Percentiles rank a stretch among this genome's conserved stretches.
Conservation (phyloP, 23 red algal genomes). For the Gracilaria domingensis region DNA sequence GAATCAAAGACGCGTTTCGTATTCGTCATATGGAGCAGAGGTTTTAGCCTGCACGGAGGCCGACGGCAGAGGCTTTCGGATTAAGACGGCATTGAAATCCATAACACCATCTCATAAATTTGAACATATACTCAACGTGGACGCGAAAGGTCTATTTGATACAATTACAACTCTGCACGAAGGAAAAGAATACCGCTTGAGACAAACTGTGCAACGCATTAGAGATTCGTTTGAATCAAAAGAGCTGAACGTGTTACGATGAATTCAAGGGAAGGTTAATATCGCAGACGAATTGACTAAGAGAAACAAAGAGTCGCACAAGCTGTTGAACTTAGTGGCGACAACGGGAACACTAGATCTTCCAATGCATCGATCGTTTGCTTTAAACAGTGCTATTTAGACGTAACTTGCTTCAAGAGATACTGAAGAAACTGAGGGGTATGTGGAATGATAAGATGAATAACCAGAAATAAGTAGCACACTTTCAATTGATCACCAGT, state of each 20-base stretch:
- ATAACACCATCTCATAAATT: background rate
- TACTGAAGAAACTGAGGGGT: too few relatives aligned
- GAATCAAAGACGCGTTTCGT: background rate
- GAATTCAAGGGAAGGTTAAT: conserved; percentile 6
- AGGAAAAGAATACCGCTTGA: conserved; percentile 4
- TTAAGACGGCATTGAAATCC: background rate
- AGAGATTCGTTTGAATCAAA: conserved; percentile 2
- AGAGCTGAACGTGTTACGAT: background rate
- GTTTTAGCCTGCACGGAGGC: conserved; percentile 20
- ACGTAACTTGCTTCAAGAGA: too few relatives aligned
- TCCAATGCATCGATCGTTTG: too few relatives aligned
- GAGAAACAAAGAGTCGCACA: background rate
- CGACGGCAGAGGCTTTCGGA: background rate
- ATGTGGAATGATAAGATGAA: too few relatives aligned
- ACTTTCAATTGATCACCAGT: too few relatives aligned
- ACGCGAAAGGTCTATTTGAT: conserved; percentile 30
- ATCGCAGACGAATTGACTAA: conserved; percentile 20
- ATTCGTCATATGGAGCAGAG: conserved; percentile 33
- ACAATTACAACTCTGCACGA: conserved; percentile 38
- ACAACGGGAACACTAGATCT: too few relatives aligned
- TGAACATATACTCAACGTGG: background rate
- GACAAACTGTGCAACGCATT: conserved; percentile 31
- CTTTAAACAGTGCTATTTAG: too few relatives aligned
- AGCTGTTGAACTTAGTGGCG: background rate
- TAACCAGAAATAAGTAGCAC: too few relatives aligned